Evolutionary conservation across 345 rosid species (phyloP), one percentile per base, ranked within the genome.

Genomic region (Hypericum perforatum): DNA sequence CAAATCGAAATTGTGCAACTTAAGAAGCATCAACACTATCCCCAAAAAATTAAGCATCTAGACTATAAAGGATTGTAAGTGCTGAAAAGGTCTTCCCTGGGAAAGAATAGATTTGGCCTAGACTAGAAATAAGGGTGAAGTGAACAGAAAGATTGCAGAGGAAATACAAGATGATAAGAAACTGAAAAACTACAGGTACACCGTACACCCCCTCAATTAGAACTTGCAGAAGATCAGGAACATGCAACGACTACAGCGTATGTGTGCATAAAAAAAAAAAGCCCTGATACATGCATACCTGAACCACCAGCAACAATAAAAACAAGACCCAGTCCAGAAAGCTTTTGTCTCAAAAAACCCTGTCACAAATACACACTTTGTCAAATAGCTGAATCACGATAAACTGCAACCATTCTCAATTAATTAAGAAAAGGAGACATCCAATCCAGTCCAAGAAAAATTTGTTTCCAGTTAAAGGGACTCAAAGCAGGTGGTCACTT

Each of bases 281-380:
- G 22, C 9, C 50, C 7, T 6, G 8, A 46, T 22, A 46, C 43
- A 63, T 22, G 53, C 75, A 64, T 88, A 92, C 98, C 97, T 65
- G 98, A 82, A 77, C 98, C 98, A 67, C 98, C 94, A 2, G 85
- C 98, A 39, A 79, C 61, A 64, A 92, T 80, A 63, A 92, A 92
- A 42, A 95, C 97, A 69, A 92, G 94, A 57, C 98, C 98, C 72
- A 81, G 95, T 37, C 98, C 98, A 15, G 94, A 64, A 61, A 88
- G 43, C 68, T 71, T 85, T 79, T 92, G 98, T 63, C 95, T 82
- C 68, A 92, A 74, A 77, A 88, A 82, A 45, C 80, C 95, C 98
- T 92, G 57, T n/a, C 61, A 70, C 16, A 52, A 44, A 61, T 50
- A 37, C 39, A 58, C 14, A 53, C 42, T 6, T 45, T 45, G 15